Evolutionary conservation across 129 eudicot genomes (phyloP).

Genomic region (Tagetes erecta): DNA sequence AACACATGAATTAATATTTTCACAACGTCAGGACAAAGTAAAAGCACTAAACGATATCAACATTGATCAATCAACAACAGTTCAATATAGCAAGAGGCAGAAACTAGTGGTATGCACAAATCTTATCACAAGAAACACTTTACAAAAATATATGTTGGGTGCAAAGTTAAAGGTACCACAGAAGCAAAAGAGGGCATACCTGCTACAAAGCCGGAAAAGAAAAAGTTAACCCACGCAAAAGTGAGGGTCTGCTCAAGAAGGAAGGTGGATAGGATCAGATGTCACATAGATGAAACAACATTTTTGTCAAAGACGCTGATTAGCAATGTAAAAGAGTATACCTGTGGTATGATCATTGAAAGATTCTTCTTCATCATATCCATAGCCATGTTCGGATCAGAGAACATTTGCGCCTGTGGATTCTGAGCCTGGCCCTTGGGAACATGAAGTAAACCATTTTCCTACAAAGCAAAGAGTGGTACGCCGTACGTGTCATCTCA

Average conservation of each 20-base stretch:
- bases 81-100: neutral
- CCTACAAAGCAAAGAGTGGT: conserved; percentile 45
- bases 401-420: conserved; percentile 91
- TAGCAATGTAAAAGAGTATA: conserved; percentile 15
- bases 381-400: conserved; percentile 98
- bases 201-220: conserved; percentile 98
- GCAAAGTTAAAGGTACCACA: no score
- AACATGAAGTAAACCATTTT: conserved; percentile 84
- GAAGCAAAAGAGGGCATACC: conserved; percentile 38
- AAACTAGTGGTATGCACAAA: neutral
- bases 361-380: conserved; percentile 97
- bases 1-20: conserved; percentile 18
- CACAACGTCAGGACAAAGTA: neutral
- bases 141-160: neutral
- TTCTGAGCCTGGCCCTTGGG: conserved; percentile 90
- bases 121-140: neutral
- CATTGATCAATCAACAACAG: neutral
- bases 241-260: conserved; percentile 77
- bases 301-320: neutral
- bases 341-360: conserved; percentile 97
- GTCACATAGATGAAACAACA: neutral
- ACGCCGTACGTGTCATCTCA: no score
- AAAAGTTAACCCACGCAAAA: conserved; percentile 95
- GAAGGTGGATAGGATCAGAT: neutral
- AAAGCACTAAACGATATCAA: neutral